Conservation (phyloP, 2,329 filamentous ascomycete species). For the Aspergillus novofumigatus region DNA sequence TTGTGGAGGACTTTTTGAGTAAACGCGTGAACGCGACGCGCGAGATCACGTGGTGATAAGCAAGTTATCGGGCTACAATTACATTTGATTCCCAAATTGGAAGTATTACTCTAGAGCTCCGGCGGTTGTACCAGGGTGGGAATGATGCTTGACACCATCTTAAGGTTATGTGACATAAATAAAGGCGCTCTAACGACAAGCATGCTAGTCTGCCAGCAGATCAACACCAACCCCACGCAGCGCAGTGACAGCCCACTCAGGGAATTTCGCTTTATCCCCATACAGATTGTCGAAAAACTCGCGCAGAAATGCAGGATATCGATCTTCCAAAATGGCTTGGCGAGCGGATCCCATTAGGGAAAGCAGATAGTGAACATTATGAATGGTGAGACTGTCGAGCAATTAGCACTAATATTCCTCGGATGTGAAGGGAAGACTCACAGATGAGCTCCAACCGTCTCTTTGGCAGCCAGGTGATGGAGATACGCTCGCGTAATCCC, state of each 20-base stretch:
- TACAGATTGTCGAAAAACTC: constrained; percentile 76
- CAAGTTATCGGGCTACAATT: not conserved
- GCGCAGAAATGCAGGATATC: constrained; percentile 72
- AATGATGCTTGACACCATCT: not conserved
- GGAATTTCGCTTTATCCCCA: constrained; percentile 62
- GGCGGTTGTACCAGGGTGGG: not conserved
- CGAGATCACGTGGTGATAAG: constrained; percentile 21
- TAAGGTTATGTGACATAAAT: not conserved
- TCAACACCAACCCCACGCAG: constrained; percentile 76
- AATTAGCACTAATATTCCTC: constrained; percentile 8
- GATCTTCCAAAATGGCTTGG: constrained; percentile 74
- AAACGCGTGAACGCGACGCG: constrained; percentile 25
- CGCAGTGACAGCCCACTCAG: constrained; percentile 79
- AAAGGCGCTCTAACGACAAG: not conserved
- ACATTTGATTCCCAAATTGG: not conserved
- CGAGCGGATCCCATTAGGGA: constrained; percentile 73
- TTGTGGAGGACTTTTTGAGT: not conserved
- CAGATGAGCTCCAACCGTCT: constrained; percentile 83
- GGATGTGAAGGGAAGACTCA: constrained; percentile 23
- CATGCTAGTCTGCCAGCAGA: constrained; percentile 45
- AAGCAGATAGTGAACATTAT: constrained; percentile 92
- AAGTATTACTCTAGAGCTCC: not conserved
- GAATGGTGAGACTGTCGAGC: constrained; percentile 70
- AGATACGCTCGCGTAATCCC: constrained; percentile 85
- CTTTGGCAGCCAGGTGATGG: constrained; percentile 87